Conservation (phyloP, 2,329 filamentous ascomycete species). For the Cladophialophora yegresii region DNA sequence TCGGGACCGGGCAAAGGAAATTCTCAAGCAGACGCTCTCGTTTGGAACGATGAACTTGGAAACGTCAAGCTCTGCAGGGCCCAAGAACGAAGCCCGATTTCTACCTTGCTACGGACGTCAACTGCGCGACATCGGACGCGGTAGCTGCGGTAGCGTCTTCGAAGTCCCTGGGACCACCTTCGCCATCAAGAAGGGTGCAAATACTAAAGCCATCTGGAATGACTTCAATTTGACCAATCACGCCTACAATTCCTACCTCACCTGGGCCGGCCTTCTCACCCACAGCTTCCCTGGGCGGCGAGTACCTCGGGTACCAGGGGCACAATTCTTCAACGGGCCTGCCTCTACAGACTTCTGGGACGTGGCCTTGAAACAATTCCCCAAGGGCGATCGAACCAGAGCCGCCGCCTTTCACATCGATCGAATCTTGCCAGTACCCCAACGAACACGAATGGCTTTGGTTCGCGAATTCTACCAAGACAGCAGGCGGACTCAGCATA, state of each 20-base stretch:
- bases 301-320: conserved; percentile 15
- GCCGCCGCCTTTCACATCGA: conserved; percentile 22
- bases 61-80: too few relatives aligned
- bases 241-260: too few relatives aligned
- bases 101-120: too few relatives aligned
- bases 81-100: too few relatives aligned
- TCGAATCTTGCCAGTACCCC: conserved; percentile 3
- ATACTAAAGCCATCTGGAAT: conserved; percentile 17
- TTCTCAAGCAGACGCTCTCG: too few relatives aligned
- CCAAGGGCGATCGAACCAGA: conserved; percentile 11
- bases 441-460: not conserved
- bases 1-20: too few relatives aligned
- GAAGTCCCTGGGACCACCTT: conserved; percentile 13
- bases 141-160: conserved; percentile 28
- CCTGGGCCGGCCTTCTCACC: conserved; percentile 2
- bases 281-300: conserved; percentile 11
- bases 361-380: conserved; percentile 12
- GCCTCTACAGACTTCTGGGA: conserved; percentile 10
- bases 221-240: conserved; percentile 24
- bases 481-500: not conserved
- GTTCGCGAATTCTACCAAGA: conserved; percentile 15
- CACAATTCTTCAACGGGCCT: conserved; percentile 15
- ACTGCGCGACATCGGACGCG: conserved; percentile 25
- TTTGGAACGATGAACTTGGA: too few relatives aligned
- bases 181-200: conserved; percentile 20